Evolutionary conservation across 371 early-diverging fungal species (phyloP), one percentile per base, ranked within the genome.

Genomic region (Vairimorpha ceranae): DNA sequence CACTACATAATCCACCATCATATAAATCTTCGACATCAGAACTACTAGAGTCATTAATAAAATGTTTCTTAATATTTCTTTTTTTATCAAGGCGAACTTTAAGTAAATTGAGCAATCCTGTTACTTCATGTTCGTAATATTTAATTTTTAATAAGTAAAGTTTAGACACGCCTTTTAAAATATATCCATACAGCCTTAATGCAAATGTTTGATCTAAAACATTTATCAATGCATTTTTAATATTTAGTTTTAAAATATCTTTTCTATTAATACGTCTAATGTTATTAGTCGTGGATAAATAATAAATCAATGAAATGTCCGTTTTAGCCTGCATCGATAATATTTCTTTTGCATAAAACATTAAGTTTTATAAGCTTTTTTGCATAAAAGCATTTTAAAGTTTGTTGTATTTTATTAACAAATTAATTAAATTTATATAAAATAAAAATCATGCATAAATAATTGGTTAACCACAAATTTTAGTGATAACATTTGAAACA

Each of bases 281-380:
- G 23, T 35, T 32, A 25, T 58, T 64, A 15, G 45, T 45, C 15
- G 72, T 63, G 14, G 63, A 63, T 29, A 72, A 27, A 32, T 72
- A 64, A 46, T 72, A 72, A 17, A 72, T 38, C 3, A 72, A 14
- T 3, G 65, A n/a, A 30, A 72, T 15, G 8, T 36, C 38, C 3
- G 72, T 46, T 64, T 65, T 72, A 38, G 10, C 25, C 32, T 72
- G 71, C 21, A 63, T 29, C 23, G 51, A 48, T 15, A 72, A 41
- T 19, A 70, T 8, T 63, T 72, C 65, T 27, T 27, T 33, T 45
- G 72, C 15, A 56, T 72, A 72, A 56, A 72, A 72, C 72, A 72
- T 72, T 54, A 7, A 15, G 41, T 27, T n/a, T n/a, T 48, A 12
- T 48, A 48, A 48, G 48, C 48, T 48, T 48, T 48, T 48, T 48